A percentile compares a stretch with the other conserved stretches of the same genome.
Conservation (phyloP, 148 eudicot genomes). For the Mesembryanthemum crystallinum region DNA sequence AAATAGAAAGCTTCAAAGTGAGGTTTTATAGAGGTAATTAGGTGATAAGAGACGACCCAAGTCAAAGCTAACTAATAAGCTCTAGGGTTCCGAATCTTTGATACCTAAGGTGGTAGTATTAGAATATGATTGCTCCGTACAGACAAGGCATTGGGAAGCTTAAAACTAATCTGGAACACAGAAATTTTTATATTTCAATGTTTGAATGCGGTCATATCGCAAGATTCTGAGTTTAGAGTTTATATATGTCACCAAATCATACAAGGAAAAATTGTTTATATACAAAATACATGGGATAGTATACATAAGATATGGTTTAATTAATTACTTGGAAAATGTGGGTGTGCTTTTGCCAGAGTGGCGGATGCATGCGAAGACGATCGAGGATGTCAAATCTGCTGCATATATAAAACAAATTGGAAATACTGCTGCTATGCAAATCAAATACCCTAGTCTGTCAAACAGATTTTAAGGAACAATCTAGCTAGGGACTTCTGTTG, state of each 20-base stretch:
- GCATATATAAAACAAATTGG: not conserved
- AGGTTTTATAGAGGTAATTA: constrained; percentile 44
- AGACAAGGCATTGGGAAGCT: constrained; percentile 53
- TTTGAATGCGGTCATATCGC: constrained; percentile 22
- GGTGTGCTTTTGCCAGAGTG: not conserved
- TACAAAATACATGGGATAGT: no score
- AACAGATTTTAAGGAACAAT: not conserved
- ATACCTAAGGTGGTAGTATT: constrained; percentile 17
- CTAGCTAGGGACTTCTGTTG: not conserved
- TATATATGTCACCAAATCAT: not conserved
- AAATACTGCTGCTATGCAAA: no score
- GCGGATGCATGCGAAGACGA: constrained; percentile 5
- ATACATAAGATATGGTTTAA: not conserved
- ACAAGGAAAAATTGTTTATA: no score
- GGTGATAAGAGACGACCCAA: constrained; percentile 11
- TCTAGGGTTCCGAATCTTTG: constrained; percentile 30
- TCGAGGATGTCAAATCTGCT: not conserved
- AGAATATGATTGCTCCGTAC: constrained; percentile 31
- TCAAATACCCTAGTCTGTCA: no score
- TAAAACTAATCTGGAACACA: constrained; percentile 20
- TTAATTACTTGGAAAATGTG: not conserved
- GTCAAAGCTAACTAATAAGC: constrained; percentile 56
- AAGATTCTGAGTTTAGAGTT: constrained; percentile 23
- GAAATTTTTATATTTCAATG: constrained; percentile 11
- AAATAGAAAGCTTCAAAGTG: constrained; percentile 19